Conservation (phyloP, 345 rosid species). For the Theobroma cacao region DNA sequence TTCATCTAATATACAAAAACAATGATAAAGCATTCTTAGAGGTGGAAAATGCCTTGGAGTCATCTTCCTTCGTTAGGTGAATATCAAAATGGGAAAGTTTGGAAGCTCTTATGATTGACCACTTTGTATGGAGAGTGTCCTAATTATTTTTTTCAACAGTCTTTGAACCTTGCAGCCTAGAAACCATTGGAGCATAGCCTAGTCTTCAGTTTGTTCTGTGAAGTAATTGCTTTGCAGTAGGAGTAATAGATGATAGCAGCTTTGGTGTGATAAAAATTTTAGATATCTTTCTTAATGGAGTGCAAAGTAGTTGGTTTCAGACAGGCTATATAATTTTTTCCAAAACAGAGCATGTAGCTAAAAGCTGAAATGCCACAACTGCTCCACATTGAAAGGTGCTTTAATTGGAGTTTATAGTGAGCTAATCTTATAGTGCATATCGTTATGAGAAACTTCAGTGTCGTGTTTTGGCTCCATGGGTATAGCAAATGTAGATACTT, state of each 20-base stretch:
- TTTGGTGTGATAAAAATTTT: neutral
- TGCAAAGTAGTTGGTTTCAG: neutral
- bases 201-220: neutral
- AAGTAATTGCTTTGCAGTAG: neutral
- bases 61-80: neutral
- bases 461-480: neutral
- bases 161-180: neutral
- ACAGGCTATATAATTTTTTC: neutral
- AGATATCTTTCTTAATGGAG: neutral
- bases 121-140: too few species aligned
- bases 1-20: neutral
- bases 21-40: neutral
- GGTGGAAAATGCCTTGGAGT: neutral
- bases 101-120: too few species aligned
- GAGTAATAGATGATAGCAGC: neutral
- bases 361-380: neutral
- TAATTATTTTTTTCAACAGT: neutral
- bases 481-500: too few species aligned
- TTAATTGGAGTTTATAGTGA: neutral
- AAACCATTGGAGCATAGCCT: neutral
- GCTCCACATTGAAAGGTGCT: neutral
- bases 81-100: neutral
- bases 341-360: neutral
- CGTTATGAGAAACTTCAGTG: neutral
- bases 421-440: neutral